Evolutionary conservation across 768 basidiomycete species (phyloP), one percentile per base, ranked within the genome.

Genomic region (Tephrocybe sp.): DNA sequence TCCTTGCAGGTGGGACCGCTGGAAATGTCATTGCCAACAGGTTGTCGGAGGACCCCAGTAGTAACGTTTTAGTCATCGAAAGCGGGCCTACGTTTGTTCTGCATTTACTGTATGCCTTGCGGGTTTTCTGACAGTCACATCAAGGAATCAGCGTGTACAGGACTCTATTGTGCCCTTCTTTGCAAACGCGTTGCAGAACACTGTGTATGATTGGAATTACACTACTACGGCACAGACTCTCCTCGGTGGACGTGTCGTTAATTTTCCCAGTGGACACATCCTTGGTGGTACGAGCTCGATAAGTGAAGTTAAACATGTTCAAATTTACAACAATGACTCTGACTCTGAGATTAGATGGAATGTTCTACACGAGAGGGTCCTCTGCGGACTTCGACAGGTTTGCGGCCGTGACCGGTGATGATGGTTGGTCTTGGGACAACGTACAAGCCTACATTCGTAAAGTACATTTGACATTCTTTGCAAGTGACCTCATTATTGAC

Each of bases 211-310:
- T 48, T 70, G 67, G 67, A 69, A 68, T 41, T 69, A 53, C 51
- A 69, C 66, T 0, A 68, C 66, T 7, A 53, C 49, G 0, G 48
- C 61, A 25, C 66, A 69, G 47, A 8, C 26, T 9, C 63, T 55
- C 0, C 40, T 67, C 23, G 51, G 54, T 40, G 62, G 61, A n/a
- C 55, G 66, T 4, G 43, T 48, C 18, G 18, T 64, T 1, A 9
- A 42, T 0, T 60, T 61, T 23, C 58, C 64, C 11, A 50, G 63
- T 47, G 68, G 65, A 0, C 63, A 60, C 26, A 53, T 69, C 20
- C 58, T 69, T 3, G 69, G 69, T 3, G 70, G 70, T 11, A 65
- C 61, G 15, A 72, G 69, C 37, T 68, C 66, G 9, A 56, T 64
- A 47, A 67, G 65, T 60, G 24, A 9, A 21, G 21, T 15, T 18